phyloP scores from a whole-genome alignment of 2,329 filamentous ascomycete genomes.

The Cladophialophora psammophila region DNA sequence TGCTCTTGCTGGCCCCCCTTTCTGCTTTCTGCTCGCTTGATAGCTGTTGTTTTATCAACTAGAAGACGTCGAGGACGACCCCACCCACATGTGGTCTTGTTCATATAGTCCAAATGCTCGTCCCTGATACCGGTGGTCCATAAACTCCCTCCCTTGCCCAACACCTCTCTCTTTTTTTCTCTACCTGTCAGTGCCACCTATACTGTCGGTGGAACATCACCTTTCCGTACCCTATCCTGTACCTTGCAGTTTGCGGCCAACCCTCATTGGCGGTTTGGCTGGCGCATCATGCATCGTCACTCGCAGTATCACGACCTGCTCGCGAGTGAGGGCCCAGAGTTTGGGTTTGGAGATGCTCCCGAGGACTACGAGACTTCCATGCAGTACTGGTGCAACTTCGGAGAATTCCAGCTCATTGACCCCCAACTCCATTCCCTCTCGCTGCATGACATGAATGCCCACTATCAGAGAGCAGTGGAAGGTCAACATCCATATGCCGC shows the following conservation, averaged over 20 bases:
- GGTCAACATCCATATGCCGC: conserved; percentile 11
- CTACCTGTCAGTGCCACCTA: conserved; percentile 1
- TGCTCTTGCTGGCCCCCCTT: conserved; percentile 13
- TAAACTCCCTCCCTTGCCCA: neutral
- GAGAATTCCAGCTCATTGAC: conserved; percentile 24
- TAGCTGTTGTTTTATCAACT: conserved; percentile 16
- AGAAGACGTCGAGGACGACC: neutral
- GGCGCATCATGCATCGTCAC: conserved; percentile 22
- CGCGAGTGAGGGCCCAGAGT: conserved; percentile 23
- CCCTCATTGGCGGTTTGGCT: neutral
- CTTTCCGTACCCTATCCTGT: neutral
- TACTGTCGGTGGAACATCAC: conserved; percentile 3
- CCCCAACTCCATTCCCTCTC: conserved; percentile 23
- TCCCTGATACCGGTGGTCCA: neutral
- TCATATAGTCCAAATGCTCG: conserved; percentile 18
- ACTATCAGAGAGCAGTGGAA: conserved; percentile 2
- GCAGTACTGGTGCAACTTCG: conserved; percentile 13
- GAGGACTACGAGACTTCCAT: conserved; percentile 14
- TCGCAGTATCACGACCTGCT: conserved; percentile 26
- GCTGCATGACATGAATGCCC: conserved; percentile 8
- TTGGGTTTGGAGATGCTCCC: neutral
- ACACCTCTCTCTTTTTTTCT: no score
- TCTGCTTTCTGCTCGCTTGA: conserved; percentile 17
- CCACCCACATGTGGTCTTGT: conserved; percentile 20
- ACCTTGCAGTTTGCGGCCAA: conserved; percentile 4